These are phyloP conservation scores for Persicaria tinctoria DNA, from an alignment of 148 eudicot species.

Conservation along the genomic window DNA sequence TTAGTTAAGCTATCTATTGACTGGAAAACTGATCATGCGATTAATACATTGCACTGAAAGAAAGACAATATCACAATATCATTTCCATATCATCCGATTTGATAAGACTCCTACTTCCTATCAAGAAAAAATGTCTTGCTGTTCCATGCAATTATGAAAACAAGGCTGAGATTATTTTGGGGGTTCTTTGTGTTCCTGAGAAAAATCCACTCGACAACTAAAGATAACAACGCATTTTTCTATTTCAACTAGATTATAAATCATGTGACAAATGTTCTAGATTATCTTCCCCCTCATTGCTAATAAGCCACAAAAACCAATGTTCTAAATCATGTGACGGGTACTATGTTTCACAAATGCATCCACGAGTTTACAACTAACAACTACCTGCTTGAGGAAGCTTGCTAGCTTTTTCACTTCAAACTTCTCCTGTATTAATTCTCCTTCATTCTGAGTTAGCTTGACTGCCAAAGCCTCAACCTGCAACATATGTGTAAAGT, in stretches of 20 bases:
- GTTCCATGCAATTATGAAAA: no score
- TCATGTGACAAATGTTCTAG: no score
- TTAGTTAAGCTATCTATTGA: neutral
- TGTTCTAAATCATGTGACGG: neutral
- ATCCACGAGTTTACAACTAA: slow-evolving; percentile 8
- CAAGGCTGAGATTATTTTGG: no score
- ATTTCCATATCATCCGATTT: neutral
- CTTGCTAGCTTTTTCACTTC: slow-evolving; percentile 87
- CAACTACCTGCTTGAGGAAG: slow-evolving; percentile 81
- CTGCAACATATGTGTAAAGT: slow-evolving; percentile 30
- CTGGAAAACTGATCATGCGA: neutral
- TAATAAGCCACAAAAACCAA: neutral
- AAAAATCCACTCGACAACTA: no score
- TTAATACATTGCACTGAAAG: neutral
- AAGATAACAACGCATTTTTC: neutral
- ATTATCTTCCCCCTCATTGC: neutral
- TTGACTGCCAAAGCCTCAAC: slow-evolving; percentile 97
- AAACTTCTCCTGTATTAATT: slow-evolving; percentile 89
- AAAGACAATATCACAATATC: neutral
- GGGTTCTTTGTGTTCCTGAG: no score
- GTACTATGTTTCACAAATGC: neutral
- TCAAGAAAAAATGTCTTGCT: neutral
- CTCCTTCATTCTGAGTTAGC: slow-evolving; percentile 92
- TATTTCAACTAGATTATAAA: neutral
- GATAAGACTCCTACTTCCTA: neutral